These are phyloP conservation scores for Viola pubescens DNA, from an alignment of 441 rosid species.

Conservation along the genomic window DNA sequence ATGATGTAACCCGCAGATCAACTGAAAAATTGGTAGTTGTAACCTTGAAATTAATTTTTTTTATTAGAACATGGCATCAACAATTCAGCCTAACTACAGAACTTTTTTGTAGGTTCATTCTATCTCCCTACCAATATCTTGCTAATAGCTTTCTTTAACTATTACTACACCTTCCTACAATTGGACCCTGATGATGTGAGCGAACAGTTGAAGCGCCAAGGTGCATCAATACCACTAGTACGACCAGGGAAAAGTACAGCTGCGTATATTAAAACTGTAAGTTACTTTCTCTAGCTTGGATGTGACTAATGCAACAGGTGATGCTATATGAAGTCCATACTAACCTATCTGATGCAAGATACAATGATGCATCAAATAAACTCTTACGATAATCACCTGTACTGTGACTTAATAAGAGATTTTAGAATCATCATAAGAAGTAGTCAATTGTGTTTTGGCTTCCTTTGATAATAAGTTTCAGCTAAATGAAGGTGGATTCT, in stretches of 20 bases:
- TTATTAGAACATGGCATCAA: not conserved
- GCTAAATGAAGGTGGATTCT: too few relatives aligned
- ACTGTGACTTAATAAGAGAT: not conserved
- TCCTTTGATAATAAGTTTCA: too few relatives aligned
- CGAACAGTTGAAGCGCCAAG: constrained; percentile 91
- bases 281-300: constrained; percentile 7
- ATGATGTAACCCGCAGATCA: not conserved
- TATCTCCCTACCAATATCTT: constrained; percentile 89
- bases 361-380: not conserved
- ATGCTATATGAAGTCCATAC: not conserved
- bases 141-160: constrained; percentile 93
- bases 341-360: not conserved
- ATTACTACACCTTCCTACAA: constrained; percentile 96
- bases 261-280: constrained; percentile 75
- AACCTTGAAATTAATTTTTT: too few relatives aligned
- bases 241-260: constrained; percentile 97
- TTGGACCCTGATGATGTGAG: constrained; percentile 97
- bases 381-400: not conserved
- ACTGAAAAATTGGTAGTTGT: not conserved
- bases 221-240: constrained; percentile 92
- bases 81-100: not conserved
- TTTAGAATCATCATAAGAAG: not conserved
- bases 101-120: constrained; percentile 58
- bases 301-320: not conserved
- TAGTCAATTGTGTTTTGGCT: not conserved